Conservation (phyloP, 148 eudicot genomes). For the Suaeda aralocaspica region DNA sequence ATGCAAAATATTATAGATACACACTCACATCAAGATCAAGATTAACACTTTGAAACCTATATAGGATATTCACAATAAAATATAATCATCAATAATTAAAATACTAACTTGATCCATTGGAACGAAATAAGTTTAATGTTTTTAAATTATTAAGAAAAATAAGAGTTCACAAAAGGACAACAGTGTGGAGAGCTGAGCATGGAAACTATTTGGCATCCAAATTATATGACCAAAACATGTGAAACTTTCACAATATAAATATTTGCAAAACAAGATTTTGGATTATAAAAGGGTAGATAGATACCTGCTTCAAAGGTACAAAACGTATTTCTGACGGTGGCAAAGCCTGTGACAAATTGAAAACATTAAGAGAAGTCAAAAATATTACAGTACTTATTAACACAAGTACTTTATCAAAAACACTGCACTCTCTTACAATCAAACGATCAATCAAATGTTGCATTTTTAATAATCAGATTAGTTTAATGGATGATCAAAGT, state of each 20-base stretch:
- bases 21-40: too few species aligned
- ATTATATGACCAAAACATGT: background rate
- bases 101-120: background rate
- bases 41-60: too few species aligned
- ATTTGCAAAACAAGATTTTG: background rate
- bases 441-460: too few species aligned
- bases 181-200: background rate
- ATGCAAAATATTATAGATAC: too few species aligned
- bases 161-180: background rate
- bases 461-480: too few species aligned
- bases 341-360: constrained; percentile 56
- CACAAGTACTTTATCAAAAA: background rate
- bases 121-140: too few species aligned
- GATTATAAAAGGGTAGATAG: background rate
- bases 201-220: background rate
- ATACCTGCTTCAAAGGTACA: constrained; percentile 86
- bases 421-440: too few species aligned
- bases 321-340: constrained; percentile 68
- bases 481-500: too few species aligned
- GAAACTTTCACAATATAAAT: background rate
- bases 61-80: too few species aligned
- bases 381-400: background rate
- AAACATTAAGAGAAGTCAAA: constrained; percentile 2
- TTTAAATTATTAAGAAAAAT: too few species aligned
- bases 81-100: too few species aligned